Percentiles rank a stretch among this genome's conserved stretches.
These are phyloP conservation scores for Solanum clarkiae DNA, from an alignment of 257 asterid genomes.

Conservation along the genomic window DNA sequence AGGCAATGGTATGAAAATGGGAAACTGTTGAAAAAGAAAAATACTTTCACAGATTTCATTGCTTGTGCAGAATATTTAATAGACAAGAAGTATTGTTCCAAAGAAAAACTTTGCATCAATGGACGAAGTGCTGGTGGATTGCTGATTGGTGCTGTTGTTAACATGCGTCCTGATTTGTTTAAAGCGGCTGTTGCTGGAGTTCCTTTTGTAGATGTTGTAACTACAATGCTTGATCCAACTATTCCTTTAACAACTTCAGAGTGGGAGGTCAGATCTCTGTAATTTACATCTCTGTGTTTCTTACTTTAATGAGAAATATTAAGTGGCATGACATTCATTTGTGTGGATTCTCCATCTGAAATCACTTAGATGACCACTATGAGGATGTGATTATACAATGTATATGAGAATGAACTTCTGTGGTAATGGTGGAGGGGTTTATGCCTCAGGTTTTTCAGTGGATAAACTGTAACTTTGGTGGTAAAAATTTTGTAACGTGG, in stretches of 20 bases:
- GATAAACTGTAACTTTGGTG: not conserved
- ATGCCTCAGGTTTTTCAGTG: not conserved
- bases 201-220: slow-evolving; percentile 85
- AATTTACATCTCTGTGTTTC: not conserved
- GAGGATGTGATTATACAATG: not conserved
- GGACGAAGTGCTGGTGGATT: slow-evolving; percentile 99
- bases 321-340: not conserved
- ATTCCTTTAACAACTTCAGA: slow-evolving; percentile 97
- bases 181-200: slow-evolving; percentile 93
- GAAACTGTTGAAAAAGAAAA: slow-evolving; percentile 73
- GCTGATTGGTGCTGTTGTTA: slow-evolving; percentile 85
- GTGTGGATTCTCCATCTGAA: not conserved
- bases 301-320: not conserved
- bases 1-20: slow-evolving; percentile 96
- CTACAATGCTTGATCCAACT: slow-evolving; percentile 97
- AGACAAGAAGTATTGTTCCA: slow-evolving; percentile 66
- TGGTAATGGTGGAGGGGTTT: not conserved
- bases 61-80: slow-evolving; percentile 76
- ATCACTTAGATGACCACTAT: not conserved
- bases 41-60: slow-evolving; percentile 88
- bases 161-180: slow-evolving; percentile 88
- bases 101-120: slow-evolving; percentile 75
- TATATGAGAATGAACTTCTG: not conserved
- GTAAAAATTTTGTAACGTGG: not conserved
- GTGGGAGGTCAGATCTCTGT: slow-evolving; percentile 73